These are phyloP conservation scores for Phoenix dactylifera DNA, from an alignment of 176 grass and related monocot genomes.

Conservation along the genomic window DNA sequence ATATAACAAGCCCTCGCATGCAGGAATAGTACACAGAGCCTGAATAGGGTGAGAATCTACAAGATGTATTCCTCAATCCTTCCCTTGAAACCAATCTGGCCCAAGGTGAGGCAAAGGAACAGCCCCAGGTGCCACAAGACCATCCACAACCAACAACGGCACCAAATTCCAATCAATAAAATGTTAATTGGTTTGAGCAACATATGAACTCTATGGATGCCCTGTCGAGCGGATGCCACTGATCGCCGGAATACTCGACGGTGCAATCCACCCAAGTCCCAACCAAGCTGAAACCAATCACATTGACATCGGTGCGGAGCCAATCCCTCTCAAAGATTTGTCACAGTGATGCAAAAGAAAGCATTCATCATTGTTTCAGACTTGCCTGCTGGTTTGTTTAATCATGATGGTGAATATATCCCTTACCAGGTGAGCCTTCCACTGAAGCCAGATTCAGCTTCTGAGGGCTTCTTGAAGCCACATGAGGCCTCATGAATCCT, in stretches of 20 bases:
- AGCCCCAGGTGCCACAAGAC: conserved; percentile 80
- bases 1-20: background rate
- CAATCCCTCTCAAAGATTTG: conserved; percentile 66
- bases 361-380: no score
- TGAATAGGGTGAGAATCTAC: no score
- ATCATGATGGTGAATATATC: background rate
- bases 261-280: conserved; percentile 82
- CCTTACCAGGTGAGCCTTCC: conserved; percentile 57
- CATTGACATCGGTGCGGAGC: conserved; percentile 77
- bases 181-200: no score
- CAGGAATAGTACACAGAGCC: background rate
- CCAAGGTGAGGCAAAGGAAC: conserved; percentile 78
- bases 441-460: conserved; percentile 37
- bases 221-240: conserved; percentile 75
- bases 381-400: no score
- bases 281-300: conserved; percentile 89
- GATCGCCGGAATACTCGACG: conserved; percentile 74
- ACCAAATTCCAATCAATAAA: no score
- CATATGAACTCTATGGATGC: background rate
- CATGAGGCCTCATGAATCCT: conserved; percentile 38
- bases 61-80: conserved; percentile 82
- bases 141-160: conserved; percentile 65
- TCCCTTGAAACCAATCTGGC: conserved; percentile 98
- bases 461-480: conserved; percentile 44
- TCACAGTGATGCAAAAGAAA: background rate